Evolutionary conservation across 164 flowering plant species (phyloP), one percentile per base, ranked within the genome.

Genomic region (Saururus chinensis): DNA sequence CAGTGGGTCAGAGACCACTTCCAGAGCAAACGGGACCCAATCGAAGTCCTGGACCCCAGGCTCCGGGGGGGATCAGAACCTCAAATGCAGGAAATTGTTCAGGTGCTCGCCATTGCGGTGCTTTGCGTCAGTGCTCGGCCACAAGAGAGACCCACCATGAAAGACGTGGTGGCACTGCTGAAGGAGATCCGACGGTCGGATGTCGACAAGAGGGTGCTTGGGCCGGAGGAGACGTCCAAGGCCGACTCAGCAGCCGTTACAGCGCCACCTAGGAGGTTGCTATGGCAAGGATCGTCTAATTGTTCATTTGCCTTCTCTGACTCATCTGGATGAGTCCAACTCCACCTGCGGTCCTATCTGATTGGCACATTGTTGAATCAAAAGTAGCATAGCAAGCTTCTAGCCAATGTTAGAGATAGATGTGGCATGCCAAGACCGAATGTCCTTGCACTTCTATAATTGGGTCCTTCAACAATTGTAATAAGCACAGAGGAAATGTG

Each of bases 121-220:
- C 76, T 95, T 14, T 95, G 99, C 51, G 65, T 91, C 35, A 81
- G 81, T 70, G 66, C 60, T 13, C 66, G 80, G 35, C 74, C 87
- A 1, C 70, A 69, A 9, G 97, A 95, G 61, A 88, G 99, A 4
- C 99, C 97, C 0, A 71, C 60, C 57, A 95, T 95, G 97, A 91
- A 86, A 63, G 96, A 95, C 55, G 85, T 87, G 0, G 96, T 84
- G 0, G 97, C 96, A 0, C 82, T 95, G 92, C 93, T 95, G 20
- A 83, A 75, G 64, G 96, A 87, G 72, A 95, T 95, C 54, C 66
- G 84, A 53, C 82, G 78, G 7, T 69, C 69, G 21, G 89, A 88
- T 13, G 51, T 68, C 0, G 49, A 40, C 6, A 40, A 56, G 20
- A 11, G 53, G 41, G 74, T 80, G 63, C 35, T 76, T 4, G 87